A percentile compares a stretch with the other conserved stretches of the same genome.
phyloP scores from a whole-genome alignment of 352 stramenopile genomes.

The Pythium biforme region DNA sequence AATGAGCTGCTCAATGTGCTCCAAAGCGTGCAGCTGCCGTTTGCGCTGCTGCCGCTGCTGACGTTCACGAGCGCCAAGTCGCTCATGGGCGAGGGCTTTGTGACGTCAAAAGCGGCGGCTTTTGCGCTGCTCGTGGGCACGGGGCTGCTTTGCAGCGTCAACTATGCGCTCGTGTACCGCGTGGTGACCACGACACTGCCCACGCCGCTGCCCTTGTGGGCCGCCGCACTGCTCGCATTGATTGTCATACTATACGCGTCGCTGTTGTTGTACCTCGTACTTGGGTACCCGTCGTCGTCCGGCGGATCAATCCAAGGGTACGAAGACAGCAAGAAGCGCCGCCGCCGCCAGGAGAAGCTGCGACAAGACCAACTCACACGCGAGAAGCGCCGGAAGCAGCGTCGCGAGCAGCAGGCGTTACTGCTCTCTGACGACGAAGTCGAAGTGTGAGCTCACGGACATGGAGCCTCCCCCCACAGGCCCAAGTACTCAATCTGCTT shows the following conservation, averaged over 20 bases:
- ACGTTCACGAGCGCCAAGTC: slow-evolving; percentile 57
- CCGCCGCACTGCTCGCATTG: slow-evolving; percentile 18
- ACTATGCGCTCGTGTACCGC: slow-evolving; percentile 60
- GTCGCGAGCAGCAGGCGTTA: slow-evolving; percentile 16
- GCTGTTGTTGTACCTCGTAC: slow-evolving; percentile 55
- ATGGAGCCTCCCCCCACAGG: no score
- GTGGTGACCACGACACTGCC: slow-evolving; percentile 43
- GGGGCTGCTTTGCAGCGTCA: slow-evolving; percentile 53
- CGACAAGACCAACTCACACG: not conserved
- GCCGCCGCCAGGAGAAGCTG: slow-evolving; percentile 2
- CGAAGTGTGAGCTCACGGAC: slow-evolving; percentile 18
- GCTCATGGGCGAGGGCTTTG: slow-evolving; percentile 68
- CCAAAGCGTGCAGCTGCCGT: slow-evolving; percentile 91
- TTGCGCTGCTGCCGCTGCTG: slow-evolving; percentile 85
- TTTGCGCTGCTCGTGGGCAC: slow-evolving; percentile 41
- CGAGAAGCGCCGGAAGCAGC: slow-evolving; percentile 9
- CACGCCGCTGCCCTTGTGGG: slow-evolving; percentile 28
- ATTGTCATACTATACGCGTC: slow-evolving; percentile 34
- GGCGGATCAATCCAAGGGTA: slow-evolving; percentile 20
- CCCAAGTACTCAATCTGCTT: no score
- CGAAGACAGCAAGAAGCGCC: slow-evolving; percentile 9
- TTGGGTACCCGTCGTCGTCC: slow-evolving; percentile 41
- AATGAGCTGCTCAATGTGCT: slow-evolving; percentile 92
- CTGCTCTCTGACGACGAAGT: slow-evolving; percentile 23
- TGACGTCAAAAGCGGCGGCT: slow-evolving; percentile 33